phyloP scores from a whole-genome alignment of 108 stramenopile species.

The Cylindrotheca closterium region DNA sequence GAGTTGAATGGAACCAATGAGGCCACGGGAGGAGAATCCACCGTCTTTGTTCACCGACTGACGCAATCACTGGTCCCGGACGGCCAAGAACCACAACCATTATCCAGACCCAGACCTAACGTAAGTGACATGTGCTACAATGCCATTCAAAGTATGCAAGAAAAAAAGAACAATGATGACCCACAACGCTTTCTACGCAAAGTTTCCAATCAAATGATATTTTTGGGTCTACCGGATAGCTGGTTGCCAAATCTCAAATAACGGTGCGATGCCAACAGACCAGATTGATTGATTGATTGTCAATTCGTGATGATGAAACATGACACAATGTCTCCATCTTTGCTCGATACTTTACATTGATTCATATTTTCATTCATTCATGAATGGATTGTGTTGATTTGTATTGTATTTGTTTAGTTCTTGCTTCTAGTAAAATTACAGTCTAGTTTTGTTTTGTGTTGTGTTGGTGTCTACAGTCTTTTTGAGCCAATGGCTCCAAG shows the following conservation, averaged over 20 bases:
- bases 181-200: conserved; percentile 41
- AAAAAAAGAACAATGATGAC: conserved; percentile 31
- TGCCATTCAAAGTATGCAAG: conserved; percentile 48
- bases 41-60: conserved; percentile 75
- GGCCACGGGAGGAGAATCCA: conserved; percentile 69
- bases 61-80: conserved; percentile 36
- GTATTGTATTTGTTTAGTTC: no score
- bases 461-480: no score
- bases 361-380: no score
- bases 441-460: no score
- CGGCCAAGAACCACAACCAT: conserved; percentile 40
- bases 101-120: conserved; percentile 20
- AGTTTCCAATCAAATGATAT: conserved; percentile 67
- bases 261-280: no score
- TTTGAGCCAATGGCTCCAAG: no score
- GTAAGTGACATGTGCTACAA: conserved; percentile 52
- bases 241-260: conserved; percentile 29
- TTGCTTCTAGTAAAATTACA: no score
- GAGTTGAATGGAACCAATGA: conserved; percentile 60
- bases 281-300: no score
- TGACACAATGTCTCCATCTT: no score
- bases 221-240: conserved; percentile 47
- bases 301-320: no score
- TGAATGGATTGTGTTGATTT: no score
- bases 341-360: no score